These are phyloP conservation scores for Rhizophagus prolifer DNA, from an alignment of 192 early-diverging fungal species.

Conservation along the genomic window DNA sequence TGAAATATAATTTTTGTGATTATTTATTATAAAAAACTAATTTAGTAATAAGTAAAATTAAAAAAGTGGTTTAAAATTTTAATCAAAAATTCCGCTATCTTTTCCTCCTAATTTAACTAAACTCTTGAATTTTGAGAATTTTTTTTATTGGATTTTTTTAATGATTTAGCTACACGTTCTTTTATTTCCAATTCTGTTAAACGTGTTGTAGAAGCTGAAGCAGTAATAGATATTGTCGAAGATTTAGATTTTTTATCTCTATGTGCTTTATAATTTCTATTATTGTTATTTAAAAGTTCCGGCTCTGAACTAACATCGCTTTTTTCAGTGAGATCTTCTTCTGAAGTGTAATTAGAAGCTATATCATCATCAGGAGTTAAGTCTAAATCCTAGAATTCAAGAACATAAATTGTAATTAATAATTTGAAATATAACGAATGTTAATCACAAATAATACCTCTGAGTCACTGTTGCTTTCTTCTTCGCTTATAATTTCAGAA, in stretches of 20 bases:
- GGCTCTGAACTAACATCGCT: conserved; percentile 16
- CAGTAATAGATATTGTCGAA: conserved; percentile 33
- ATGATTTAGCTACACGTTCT: conserved; percentile 46
- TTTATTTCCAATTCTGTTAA: conserved; percentile 51
- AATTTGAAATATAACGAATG: neutral
- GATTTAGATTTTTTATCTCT: conserved; percentile 44
- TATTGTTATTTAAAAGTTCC: conserved; percentile 35
- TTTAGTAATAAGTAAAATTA: no score
- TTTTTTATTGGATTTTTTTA: conserved; percentile 38
- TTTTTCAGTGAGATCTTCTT: conserved; percentile 24
- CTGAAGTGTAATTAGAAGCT: conserved; percentile 29
- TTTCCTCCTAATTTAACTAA: conserved; percentile 35
- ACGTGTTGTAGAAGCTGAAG: conserved; percentile 24
- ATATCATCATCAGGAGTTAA: neutral
- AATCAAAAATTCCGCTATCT: conserved; percentile 27
- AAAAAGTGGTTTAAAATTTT: neutral
- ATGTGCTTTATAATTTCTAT: conserved; percentile 53
- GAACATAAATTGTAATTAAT: neutral
- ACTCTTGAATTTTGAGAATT: conserved; percentile 32
- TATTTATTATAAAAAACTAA: no score
- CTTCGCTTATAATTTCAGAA: conserved; percentile 31
- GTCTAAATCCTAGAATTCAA: neutral
- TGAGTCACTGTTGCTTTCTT: conserved; percentile 27
- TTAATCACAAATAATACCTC: no score
- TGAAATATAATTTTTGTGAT: no score